Evolutionary conservation across 2,329 filamentous ascomycete species (phyloP).

Genomic region (Pseudocercospora crystallina): DNA sequence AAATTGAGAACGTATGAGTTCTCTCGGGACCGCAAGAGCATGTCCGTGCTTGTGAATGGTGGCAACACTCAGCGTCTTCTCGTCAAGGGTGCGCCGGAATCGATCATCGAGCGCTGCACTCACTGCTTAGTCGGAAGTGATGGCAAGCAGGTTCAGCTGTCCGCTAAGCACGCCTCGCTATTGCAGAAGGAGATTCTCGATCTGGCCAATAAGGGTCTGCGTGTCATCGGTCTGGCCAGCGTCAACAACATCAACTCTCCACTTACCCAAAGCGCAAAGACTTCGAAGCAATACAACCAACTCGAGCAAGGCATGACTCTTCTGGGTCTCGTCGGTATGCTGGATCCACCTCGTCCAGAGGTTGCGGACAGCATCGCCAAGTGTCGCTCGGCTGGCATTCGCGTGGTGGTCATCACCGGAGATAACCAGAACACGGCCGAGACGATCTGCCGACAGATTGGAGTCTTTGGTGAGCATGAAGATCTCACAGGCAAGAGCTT

Average conservation of each 20-base stretch:
- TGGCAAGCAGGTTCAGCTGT: slow-evolving; percentile 74
- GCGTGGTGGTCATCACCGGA: slow-evolving; percentile 96
- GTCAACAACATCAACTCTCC: slow-evolving; percentile 71
- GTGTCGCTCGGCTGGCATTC: slow-evolving; percentile 90
- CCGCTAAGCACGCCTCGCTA: slow-evolving; percentile 66
- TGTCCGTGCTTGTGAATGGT: slow-evolving; percentile 86
- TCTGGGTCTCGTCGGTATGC: slow-evolving; percentile 90
- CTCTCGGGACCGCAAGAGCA: slow-evolving; percentile 96
- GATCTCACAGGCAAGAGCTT: slow-evolving; percentile 88
- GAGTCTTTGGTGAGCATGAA: slow-evolving; percentile 80
- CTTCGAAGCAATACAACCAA: slow-evolving; percentile 77
- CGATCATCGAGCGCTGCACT: slow-evolving; percentile 88
- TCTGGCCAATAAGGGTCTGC: slow-evolving; percentile 88
- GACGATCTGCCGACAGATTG: slow-evolving; percentile 95
- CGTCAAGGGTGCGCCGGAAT: slow-evolving; percentile 95
- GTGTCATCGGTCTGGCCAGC: slow-evolving; percentile 89
- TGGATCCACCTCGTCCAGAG: slow-evolving; percentile 92
- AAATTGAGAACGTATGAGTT: slow-evolving; percentile 91
- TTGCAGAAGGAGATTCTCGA: slow-evolving; percentile 78
- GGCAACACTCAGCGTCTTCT: slow-evolving; percentile 74
- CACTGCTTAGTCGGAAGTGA: slow-evolving; percentile 74
- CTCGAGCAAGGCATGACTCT: slow-evolving; percentile 94
- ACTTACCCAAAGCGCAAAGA: slow-evolving; percentile 70
- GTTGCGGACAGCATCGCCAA: slow-evolving; percentile 81
- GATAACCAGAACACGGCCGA: slow-evolving; percentile 98